A percentile compares a stretch with the other conserved stretches of the same genome.
phyloP scores from a whole-genome alignment of 1,284 basidiomycete species.

The Austroboletus niveus region DNA sequence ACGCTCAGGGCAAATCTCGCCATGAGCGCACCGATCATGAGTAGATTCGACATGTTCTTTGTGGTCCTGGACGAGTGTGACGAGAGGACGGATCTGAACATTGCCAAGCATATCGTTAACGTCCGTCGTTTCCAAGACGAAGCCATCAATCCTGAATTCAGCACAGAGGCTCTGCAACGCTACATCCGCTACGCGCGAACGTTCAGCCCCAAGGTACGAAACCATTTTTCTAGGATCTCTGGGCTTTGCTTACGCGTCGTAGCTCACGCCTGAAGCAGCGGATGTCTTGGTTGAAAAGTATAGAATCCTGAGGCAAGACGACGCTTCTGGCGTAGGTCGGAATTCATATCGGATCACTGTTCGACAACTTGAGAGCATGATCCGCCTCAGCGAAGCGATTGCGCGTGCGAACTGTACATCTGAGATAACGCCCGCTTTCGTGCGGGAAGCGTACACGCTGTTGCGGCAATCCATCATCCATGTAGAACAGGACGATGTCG shows the following conservation, averaged over 20 bases:
- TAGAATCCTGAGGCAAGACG: conserved; percentile 88
- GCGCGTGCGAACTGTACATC: conserved; percentile 94
- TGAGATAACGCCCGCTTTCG: conserved; percentile 92
- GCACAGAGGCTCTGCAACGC: conserved; percentile 92
- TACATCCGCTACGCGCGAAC: conserved; percentile 97
- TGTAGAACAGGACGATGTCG: conserved; percentile 98
- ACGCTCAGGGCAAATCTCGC: conserved; percentile 93
- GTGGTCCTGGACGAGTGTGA: conserved; percentile 98
- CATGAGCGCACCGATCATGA: conserved; percentile 99
- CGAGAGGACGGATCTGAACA: conserved; percentile 88
- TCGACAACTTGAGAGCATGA: conserved; percentile 95
- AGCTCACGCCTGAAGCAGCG: conserved; percentile 92
- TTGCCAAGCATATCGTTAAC: conserved; percentile 97
- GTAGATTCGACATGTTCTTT: conserved; percentile 98
- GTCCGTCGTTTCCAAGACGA: conserved; percentile 95
- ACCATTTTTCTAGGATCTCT: not conserved
- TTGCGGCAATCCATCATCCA: conserved; percentile 98
- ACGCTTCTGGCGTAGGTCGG: conserved; percentile 81
- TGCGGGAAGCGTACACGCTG: conserved; percentile 92
- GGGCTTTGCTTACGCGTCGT: conserved; percentile 8
- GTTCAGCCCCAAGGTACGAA: conserved; percentile 86
- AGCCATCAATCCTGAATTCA: conserved; percentile 95
- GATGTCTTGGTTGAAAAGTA: conserved; percentile 97
- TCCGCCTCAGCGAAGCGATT: conserved; percentile 95
- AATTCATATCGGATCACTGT: conserved; percentile 97